Evolutionary conservation across 306 rosid genomes (phyloP), one percentile per base, ranked within the genome.

Genomic region (Cicer chorassanicum): DNA sequence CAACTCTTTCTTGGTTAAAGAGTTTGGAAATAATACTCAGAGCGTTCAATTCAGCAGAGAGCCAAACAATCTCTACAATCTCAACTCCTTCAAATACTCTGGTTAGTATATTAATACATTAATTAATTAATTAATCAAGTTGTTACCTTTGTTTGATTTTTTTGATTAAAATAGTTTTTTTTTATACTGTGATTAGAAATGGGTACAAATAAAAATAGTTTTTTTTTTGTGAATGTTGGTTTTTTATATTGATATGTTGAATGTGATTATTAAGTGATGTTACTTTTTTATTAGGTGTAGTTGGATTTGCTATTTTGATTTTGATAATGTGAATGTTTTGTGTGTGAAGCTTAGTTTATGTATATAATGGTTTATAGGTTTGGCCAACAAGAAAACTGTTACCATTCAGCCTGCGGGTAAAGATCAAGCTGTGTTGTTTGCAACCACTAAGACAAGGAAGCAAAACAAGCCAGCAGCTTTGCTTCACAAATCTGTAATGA

Each of bases 371-470:
- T 81, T 40, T 29, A 4, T 79, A 94, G 99, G 99, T 60, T 84
- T 94, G 95, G 96, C 99, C 15, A 92, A 94, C 89, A 90, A 90
- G 91, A 94, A 94, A 75, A 92, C 95, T 11, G 92, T 94, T n/a
- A 85, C 91, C 10, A 79, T 94, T 83, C 96, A 87, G 76, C 59
- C 91, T 59, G 83, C 54, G 0, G 97, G 93, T 12, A 94, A 92
- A 34, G 97, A 92, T 42, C 95, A 86, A 51, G 70, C 88, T 61
- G 92, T 94, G 68, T 49, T 91, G 82, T 74, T 94, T 39, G 97
- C 93, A 11, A 94, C 99, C 0, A 81, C 89, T 2, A 94, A 94
- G 89, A 85, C 96, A 77, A 94, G 86, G 96, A 94, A 92, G 70
- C 96, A 92, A 77, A 94, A 84, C 88, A 94, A 94, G 65, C 99